Percentiles rank a stretch among this genome's conserved stretches.
phyloP scores from a whole-genome alignment of 495 filamentous ascomycete species.

The Podospora anserina region DNA sequence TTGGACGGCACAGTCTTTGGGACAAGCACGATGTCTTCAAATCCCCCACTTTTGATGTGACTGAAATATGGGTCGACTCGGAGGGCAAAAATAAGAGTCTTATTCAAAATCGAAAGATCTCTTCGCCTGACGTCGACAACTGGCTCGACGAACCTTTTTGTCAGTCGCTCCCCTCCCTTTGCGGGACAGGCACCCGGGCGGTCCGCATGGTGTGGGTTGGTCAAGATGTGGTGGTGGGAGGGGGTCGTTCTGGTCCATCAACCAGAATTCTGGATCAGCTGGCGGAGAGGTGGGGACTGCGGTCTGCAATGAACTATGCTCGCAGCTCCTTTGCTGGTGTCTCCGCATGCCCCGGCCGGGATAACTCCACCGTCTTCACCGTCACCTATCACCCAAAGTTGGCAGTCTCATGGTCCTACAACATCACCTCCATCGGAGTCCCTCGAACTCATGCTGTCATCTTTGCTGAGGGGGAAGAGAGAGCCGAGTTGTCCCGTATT shows the following conservation, averaged over 20 bases:
- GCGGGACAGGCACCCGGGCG: conserved; percentile 9
- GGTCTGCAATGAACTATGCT: conserved; percentile 23
- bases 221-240: background rate
- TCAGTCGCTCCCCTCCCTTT: conserved; percentile 11
- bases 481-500: conserved; percentile 19
- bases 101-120: conserved; percentile 14
- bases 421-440: background rate
- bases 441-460: conserved; percentile 17
- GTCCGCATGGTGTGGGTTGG: conserved; percentile 28
- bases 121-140: conserved; percentile 21
- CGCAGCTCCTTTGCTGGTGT: conserved; percentile 29
- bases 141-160: conserved; percentile 25
- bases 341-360: conserved; percentile 2
- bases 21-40: conserved; percentile 22
- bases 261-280: conserved; percentile 13
- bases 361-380: conserved; percentile 16
- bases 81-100: background rate
- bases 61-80: conserved; percentile 26
- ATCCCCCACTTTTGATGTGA: conserved; percentile 23
- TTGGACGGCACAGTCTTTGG: conserved; percentile 23
- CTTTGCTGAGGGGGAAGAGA: conserved; percentile 28
- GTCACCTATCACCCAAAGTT: conserved; percentile 33
- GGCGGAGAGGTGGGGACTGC: conserved; percentile 17
- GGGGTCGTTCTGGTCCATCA: conserved; percentile 17
- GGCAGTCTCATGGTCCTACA: conserved; percentile 21